Conservation (phyloP, 2,329 filamentous ascomycete genomes). For the Aspergillus latus region DNA sequence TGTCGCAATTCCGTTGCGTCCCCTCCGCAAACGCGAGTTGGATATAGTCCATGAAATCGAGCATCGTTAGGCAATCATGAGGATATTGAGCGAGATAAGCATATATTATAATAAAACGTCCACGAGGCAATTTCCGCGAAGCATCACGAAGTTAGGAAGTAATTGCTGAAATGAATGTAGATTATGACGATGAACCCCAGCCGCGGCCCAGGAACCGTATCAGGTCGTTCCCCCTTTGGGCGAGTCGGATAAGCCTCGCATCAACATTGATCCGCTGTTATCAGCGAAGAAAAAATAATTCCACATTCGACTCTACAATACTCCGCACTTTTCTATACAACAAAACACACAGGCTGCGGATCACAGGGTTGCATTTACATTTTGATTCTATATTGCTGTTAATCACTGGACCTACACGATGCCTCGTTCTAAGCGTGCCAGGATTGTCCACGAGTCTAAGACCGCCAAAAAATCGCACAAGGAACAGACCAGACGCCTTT, state of each 20-base stretch:
- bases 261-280: conserved; percentile 40
- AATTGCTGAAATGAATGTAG: background rate
- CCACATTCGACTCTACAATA: conserved; percentile 25
- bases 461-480: conserved; percentile 91
- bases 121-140: background rate
- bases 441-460: conserved; percentile 84
- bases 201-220: conserved; percentile 1
- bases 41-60: conserved; percentile 97
- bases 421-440: conserved; percentile 95
- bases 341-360: conserved; percentile 4
- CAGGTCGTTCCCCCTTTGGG: conserved; percentile 34
- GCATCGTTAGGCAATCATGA: conserved; percentile 58
- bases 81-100: background rate
- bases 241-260: conserved; percentile 38
- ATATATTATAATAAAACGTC: background rate
- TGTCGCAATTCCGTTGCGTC: conserved; percentile 86
- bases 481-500: conserved; percentile 81
- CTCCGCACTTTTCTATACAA: conserved; percentile 21
- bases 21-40: conserved; percentile 85
- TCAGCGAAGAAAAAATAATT: conserved; percentile 40
- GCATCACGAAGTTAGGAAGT: background rate
- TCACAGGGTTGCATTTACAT: background rate
- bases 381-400: background rate
- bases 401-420: conserved; percentile 53
- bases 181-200: conserved; percentile 9